These are phyloP conservation scores for Polygonum maritimum DNA, from an alignment of 148 eudicot genomes.

Conservation along the genomic window DNA sequence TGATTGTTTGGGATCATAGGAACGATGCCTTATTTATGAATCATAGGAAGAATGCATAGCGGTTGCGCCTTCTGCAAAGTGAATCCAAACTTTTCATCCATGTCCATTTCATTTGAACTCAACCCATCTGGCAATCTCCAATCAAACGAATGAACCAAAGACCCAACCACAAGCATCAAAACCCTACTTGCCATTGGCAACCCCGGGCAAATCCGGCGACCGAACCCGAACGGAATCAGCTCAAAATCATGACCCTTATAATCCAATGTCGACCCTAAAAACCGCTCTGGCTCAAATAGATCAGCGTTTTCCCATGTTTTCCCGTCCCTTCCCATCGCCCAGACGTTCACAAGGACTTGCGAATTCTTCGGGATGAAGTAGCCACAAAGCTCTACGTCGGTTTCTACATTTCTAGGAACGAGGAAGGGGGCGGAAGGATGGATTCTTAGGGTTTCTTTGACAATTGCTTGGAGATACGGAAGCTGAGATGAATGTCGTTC, in stretches of 20 bases:
- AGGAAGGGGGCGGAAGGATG: constrained; percentile 15
- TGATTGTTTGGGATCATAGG: no score
- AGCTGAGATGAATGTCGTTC: constrained; percentile 22
- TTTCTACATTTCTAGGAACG: constrained; percentile 20
- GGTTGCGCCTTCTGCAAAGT: constrained; percentile 8
- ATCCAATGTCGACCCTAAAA: neutral
- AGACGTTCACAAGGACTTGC: constrained; percentile 6
- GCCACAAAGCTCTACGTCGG: constrained; percentile 14
- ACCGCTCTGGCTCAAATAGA: constrained; percentile 2
- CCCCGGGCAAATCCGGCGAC: constrained; percentile 1
- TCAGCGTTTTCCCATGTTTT: neutral
- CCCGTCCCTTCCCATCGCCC: constrained; percentile 10
- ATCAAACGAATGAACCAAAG: constrained; percentile 5
- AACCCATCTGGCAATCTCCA: neutral
- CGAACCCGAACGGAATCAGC: constrained; percentile 4
- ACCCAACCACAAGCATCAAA: constrained; percentile 7
- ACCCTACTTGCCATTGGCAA: neutral
- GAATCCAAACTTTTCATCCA: constrained; percentile 5
- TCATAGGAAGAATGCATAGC: neutral
- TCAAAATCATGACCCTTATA: constrained; percentile 3
- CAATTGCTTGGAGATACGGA: constrained; percentile 20
- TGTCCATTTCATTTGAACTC: neutral
- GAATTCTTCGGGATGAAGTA: constrained; percentile 16
- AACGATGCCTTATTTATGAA: neutral
- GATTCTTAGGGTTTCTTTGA: constrained; percentile 6